A percentile compares a stretch with the other conserved stretches of the same genome.
Conservation (phyloP, 2,329 filamentous ascomycete genomes). For the Colletotrichum shisoi region DNA sequence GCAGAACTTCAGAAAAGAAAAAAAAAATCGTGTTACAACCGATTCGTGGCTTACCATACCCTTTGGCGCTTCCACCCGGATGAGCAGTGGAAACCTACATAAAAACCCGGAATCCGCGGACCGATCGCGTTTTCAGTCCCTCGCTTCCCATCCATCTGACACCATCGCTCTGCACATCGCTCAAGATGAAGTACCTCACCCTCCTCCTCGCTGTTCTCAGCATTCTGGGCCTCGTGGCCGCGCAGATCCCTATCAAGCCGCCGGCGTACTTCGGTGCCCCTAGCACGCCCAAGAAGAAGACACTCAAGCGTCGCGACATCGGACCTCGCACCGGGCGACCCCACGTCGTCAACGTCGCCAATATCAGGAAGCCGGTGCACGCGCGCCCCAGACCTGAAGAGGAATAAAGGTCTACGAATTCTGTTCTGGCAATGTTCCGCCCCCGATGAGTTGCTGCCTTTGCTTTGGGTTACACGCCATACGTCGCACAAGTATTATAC, state of each 20-base stretch:
- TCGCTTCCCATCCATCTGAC: not conserved
- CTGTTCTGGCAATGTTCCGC: not conserved
- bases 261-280: constrained; percentile 3
- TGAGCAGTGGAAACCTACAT: not conserved
- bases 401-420: not conserved
- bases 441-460: not conserved
- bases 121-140: no score
- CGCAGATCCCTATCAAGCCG: not conserved
- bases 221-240: not conserved
- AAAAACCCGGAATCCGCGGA: not conserved
- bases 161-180: no score
- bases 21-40: not conserved
- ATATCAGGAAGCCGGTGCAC: not conserved
- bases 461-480: no score
- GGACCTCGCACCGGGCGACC: not conserved
- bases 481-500: not conserved
- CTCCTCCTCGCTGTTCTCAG: not conserved
- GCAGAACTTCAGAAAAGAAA: no score
- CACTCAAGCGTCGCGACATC: not conserved
- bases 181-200: not conserved
- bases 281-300: not conserved
- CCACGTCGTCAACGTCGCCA: not conserved
- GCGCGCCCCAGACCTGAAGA: not conserved
- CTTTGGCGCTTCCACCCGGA: not conserved
- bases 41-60: not conserved